Conservation (phyloP, 2,329 filamentous ascomycete genomes). For the Meredithiella fracta region DNA sequence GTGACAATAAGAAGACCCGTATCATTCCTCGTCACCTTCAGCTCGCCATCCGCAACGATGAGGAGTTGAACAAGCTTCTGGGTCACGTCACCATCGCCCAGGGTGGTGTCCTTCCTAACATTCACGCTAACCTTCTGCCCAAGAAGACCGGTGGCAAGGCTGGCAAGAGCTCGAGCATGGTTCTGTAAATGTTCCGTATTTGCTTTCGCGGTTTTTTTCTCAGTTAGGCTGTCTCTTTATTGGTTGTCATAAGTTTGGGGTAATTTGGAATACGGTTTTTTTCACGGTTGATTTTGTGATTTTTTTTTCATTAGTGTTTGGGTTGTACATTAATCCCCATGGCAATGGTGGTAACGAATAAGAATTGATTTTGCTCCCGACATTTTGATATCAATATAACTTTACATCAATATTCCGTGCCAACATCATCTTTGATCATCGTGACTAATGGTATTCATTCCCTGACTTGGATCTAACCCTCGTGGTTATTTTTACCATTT, state of each 20-base stretch:
- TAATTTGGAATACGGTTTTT: conserved; percentile 47
- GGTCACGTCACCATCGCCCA: conserved; percentile 94
- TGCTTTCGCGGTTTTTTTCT: conserved; percentile 38
- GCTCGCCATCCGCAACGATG: conserved; percentile 97
- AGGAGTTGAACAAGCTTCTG: conserved; percentile 98
- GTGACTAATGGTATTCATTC: background rate
- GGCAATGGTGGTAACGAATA: conserved; percentile 46
- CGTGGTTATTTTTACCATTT: too few species aligned
- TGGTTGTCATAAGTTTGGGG: conserved; percentile 70
- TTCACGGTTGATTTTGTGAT: conserved; percentile 38
- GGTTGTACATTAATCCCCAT: conserved; percentile 62
- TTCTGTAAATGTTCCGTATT: conserved; percentile 52
- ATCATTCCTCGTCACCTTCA: conserved; percentile 98
- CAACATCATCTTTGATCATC: background rate
- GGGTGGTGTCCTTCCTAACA: conserved; percentile 93
- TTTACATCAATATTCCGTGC: background rate
- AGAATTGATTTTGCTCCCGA: conserved; percentile 24
- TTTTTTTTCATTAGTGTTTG: conserved; percentile 38
- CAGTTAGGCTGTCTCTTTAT: conserved; percentile 39
- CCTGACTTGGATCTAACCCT: too few species aligned
- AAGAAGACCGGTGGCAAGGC: conserved; percentile 95
- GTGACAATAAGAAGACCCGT: conserved; percentile 99
- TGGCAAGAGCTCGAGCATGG: conserved; percentile 83
- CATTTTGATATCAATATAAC: conserved; percentile 11
- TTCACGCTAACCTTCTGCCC: conserved; percentile 93